phyloP scores from a whole-genome alignment of 176 grass and related monocot species.

The Tuctoria greenei region DNA sequence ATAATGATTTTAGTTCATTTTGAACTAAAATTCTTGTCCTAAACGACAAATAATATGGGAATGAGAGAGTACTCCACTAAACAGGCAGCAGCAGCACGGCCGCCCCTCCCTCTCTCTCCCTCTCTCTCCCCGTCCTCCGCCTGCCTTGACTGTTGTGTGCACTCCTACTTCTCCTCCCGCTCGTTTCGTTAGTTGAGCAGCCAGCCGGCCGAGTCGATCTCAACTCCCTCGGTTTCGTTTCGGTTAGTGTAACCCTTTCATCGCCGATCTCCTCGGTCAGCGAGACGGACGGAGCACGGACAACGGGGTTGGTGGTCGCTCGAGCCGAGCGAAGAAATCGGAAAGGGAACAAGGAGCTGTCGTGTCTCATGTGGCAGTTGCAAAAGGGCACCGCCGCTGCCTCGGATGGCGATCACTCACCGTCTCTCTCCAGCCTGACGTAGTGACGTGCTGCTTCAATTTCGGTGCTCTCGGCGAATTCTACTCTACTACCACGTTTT shows the following conservation, averaged over 20 bases:
- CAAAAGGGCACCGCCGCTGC: slow-evolving; percentile 22
- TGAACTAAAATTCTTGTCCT: no score
- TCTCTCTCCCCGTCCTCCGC: no score
- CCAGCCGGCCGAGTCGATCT: not conserved
- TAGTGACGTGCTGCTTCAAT: no score
- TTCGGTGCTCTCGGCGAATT: no score
- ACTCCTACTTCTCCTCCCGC: slow-evolving; percentile 38
- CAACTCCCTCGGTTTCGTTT: not conserved
- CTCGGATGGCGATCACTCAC: slow-evolving; percentile 6
- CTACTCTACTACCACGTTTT: no score
- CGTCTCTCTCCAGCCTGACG: not conserved
- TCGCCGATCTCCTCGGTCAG: not conserved
- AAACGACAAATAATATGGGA: no score
- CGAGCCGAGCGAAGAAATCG: not conserved
- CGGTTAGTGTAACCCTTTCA: not conserved
- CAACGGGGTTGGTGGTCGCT: slow-evolving; percentile 5
- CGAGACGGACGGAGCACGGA: not conserved
- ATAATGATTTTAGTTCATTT: no score
- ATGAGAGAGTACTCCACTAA: no score
- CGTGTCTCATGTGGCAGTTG: slow-evolving; percentile 52
- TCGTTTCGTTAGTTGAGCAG: slow-evolving; percentile 8
- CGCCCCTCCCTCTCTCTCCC: not conserved
- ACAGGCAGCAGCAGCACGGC: slow-evolving; percentile 2
- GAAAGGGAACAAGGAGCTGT: not conserved
- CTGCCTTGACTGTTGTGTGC: slow-evolving; percentile 35